A percentile compares a stretch with the other conserved stretches of the same genome.
Conservation (phyloP, 257 asterid genomes). For the Przewalskia tangutica region DNA sequence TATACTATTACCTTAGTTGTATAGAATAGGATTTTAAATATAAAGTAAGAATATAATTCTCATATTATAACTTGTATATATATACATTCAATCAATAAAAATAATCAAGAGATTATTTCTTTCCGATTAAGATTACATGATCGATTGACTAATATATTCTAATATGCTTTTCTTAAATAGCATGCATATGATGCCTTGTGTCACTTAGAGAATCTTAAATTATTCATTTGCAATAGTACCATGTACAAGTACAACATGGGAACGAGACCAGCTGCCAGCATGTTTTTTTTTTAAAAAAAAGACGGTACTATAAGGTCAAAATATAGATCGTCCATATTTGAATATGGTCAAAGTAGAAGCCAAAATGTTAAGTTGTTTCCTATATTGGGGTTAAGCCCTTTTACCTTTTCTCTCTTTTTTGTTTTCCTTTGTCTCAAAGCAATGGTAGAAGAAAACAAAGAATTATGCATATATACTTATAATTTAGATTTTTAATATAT, state of each 20-base stretch:
- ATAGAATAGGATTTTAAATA: too few species aligned
- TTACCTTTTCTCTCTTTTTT: neutral
- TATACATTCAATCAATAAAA: too few species aligned
- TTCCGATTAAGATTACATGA: neutral
- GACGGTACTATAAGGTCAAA: neutral
- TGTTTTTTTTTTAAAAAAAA: neutral
- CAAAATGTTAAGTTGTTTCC: neutral
- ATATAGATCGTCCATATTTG: neutral
- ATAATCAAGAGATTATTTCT: too few species aligned
- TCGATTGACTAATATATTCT: neutral
- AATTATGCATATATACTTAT: neutral
- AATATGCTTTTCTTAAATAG: neutral
- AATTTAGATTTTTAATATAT: too few species aligned
- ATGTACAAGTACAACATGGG: neutral
- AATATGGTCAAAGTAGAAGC: neutral
- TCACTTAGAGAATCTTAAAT: neutral
- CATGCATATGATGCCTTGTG: neutral
- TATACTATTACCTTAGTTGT: too few species aligned
- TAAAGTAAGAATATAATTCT: too few species aligned
- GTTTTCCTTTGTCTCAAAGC: slow-evolving; percentile 5
- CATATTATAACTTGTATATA: too few species aligned
- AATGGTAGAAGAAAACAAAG: neutral
- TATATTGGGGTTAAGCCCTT: neutral
- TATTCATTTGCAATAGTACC: neutral
- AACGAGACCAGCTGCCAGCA: neutral